Evolutionary conservation across 768 basidiomycete genomes (phyloP), one percentile per base, ranked within the genome.

Genomic region (Lepiota brunneoincarnata): DNA sequence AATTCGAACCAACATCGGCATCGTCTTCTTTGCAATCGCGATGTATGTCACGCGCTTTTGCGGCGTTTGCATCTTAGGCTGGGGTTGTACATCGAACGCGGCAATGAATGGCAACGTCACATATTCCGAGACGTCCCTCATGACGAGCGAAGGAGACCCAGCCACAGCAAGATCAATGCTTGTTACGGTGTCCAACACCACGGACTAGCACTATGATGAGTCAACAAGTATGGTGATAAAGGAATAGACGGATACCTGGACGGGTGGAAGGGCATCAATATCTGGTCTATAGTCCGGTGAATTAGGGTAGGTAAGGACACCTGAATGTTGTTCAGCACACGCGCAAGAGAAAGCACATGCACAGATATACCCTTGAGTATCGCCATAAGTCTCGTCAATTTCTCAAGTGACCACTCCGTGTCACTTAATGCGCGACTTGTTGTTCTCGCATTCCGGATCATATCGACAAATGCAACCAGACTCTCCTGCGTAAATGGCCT

Each of bases 201-300:
- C 80, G 1, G 81, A 72, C 84, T 98, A 71, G 77, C 12, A 43
- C 1, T 6, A 38, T 11, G 14, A 40, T 56, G 17, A 59, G 48
- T 31, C 2, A 38, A 38, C 20, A 10, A 17, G 15, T 34, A 44
- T 2, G 1, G 9, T 35, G 15, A 23, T n/a, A 21, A 42, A 26
- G n/a, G 14, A 38, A 23, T 17, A 7, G 64, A 57, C 7, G 40
- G 45, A 17, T 64, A 89, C 89, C 79, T 93, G 91, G 6, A 92
- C 81, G 39, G 91, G 89, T 18, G 84, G 82, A 35, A 98, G 74
- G 18, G 73, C 69, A 63, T 98, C 95, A 38, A 94, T 75, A 61
- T 99, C 96, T 1, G 91, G 87, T 38, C 93, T 76, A 66, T 92
- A 96, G 63, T 96, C 93, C 12, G 89, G 84, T 0, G 91, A 94